A percentile compares a stretch with the other conserved stretches of the same genome.
Conservation (phyloP, 2,329 filamentous ascomycete genomes). For the Penicillium concentricum region DNA sequence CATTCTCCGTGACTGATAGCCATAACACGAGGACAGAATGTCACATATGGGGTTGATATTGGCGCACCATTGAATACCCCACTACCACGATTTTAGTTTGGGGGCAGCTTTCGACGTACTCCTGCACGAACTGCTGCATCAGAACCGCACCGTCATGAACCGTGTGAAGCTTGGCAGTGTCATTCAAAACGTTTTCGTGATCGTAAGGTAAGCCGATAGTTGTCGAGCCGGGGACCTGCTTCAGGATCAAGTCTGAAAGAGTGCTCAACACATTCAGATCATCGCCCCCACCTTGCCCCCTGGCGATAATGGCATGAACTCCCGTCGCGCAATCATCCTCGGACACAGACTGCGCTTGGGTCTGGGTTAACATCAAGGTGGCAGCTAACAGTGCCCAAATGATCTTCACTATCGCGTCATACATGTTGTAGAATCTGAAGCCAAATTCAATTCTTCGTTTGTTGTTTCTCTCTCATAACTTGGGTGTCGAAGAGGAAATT, state of each 20-base stretch:
- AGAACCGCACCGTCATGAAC: constrained; percentile 15
- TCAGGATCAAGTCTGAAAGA: constrained; percentile 21
- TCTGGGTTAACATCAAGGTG: neutral
- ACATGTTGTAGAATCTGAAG: constrained; percentile 1
- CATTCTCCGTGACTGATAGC: neutral
- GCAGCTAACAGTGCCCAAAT: constrained; percentile 4
- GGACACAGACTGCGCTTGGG: constrained; percentile 12
- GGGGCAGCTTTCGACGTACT: constrained; percentile 22
- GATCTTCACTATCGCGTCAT: constrained; percentile 11
- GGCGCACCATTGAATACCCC: constrained; percentile 24
- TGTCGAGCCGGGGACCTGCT: constrained; percentile 23
- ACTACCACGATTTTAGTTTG: constrained; percentile 21
- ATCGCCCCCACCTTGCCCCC: constrained; percentile 24
- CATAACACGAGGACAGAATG: neutral
- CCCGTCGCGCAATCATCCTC: constrained; percentile 18
- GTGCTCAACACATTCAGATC: constrained; percentile 24
- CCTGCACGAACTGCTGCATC: constrained; percentile 24
- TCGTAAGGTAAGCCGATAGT: constrained; percentile 23
- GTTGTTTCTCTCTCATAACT: neutral
- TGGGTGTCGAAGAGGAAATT: neutral
- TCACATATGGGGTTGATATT: neutral
- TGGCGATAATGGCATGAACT: constrained; percentile 24
- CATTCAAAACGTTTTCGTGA: constrained; percentile 10
- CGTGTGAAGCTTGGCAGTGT: constrained; percentile 14
- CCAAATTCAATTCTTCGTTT: neutral